Evolutionary conservation across 805 yeast genomes (phyloP).

Genomic region (Yarrowia sp.): DNA sequence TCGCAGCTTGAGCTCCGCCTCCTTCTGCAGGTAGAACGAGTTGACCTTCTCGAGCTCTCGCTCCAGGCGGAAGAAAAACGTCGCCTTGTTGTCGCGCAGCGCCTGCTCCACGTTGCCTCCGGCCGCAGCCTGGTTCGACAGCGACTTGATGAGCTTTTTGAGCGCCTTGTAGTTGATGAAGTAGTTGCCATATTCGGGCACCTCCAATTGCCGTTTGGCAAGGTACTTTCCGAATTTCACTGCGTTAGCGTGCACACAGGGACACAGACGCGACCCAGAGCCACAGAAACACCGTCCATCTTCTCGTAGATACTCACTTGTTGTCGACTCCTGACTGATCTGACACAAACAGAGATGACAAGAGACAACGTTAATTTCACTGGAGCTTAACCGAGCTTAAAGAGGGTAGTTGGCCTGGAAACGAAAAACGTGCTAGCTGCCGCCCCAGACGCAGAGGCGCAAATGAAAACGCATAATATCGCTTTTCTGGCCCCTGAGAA

Average conservation of each 20-base stretch:
- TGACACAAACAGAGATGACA: constrained; percentile 1
- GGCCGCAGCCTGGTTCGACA: constrained; percentile 53
- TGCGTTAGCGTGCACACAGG: not conserved
- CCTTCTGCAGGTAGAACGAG: constrained; percentile 86
- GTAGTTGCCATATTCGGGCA: constrained; percentile 91
- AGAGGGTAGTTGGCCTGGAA: not conserved
- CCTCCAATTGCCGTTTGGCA: constrained; percentile 89
- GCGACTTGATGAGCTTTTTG: constrained; percentile 83
- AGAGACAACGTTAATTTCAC: constrained; percentile 7
- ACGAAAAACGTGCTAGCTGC: too few relatives aligned
- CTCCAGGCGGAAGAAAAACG: constrained; percentile 82
- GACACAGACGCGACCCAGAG: too few relatives aligned
- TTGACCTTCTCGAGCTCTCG: constrained; percentile 95
- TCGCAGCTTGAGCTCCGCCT: constrained; percentile 77
- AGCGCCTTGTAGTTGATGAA: constrained; percentile 93
- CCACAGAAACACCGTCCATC: not conserved
- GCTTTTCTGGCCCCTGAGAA: too few relatives aligned
- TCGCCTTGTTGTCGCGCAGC: constrained; percentile 85
- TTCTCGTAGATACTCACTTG: constrained; percentile 6
- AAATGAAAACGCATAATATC: too few relatives aligned
- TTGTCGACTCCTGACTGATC: constrained; percentile 21
- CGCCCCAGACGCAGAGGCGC: too few relatives aligned
- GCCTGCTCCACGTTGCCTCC: constrained; percentile 45
- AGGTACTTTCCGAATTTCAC: constrained; percentile 94
- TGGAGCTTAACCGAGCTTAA: constrained; percentile 16